Conservation (phyloP, 805 yeast species). For the Saccharomycopsis synnaedendra region DNA sequence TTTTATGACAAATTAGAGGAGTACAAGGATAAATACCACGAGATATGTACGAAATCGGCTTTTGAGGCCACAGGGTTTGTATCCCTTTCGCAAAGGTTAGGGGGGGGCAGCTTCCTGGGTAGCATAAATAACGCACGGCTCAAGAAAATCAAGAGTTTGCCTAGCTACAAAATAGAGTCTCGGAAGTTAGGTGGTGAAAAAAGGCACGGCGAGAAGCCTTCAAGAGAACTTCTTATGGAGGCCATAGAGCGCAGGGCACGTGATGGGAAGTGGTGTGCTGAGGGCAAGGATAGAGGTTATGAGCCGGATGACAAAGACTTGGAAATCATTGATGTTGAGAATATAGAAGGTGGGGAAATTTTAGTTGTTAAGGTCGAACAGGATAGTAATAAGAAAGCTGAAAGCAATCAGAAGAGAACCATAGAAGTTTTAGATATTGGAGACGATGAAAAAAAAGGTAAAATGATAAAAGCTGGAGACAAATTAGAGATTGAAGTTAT, state of each 20-base stretch:
- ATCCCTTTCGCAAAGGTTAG: constrained; percentile 37
- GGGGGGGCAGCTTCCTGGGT: constrained; percentile 21
- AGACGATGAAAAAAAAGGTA: neutral
- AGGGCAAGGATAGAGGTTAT: constrained; percentile 14
- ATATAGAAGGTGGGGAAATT: neutral
- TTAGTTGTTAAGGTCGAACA: neutral
- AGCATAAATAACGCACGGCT: constrained; percentile 28
- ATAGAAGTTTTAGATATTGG: neutral
- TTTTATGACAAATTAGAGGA: constrained; percentile 61
- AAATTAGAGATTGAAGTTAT: neutral
- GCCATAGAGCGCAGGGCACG: constrained; percentile 54
- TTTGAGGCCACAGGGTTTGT: constrained; percentile 35
- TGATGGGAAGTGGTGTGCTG: constrained; percentile 40
- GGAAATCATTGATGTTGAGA: constrained; percentile 20
- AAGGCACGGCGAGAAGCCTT: constrained; percentile 14
- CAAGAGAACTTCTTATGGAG: constrained; percentile 36
- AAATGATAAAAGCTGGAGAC: neutral
- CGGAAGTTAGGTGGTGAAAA: constrained; percentile 25
- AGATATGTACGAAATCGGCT: constrained; percentile 31
- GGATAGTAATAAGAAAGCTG: neutral
- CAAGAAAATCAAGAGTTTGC: constrained; percentile 27
- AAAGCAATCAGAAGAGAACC: neutral
- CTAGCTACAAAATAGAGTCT: constrained; percentile 29
- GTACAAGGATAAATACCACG: constrained; percentile 38
- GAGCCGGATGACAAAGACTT: constrained; percentile 35